Conservation (phyloP, 2,329 filamentous ascomycete species). For the Colletotrichum lentis region DNA sequence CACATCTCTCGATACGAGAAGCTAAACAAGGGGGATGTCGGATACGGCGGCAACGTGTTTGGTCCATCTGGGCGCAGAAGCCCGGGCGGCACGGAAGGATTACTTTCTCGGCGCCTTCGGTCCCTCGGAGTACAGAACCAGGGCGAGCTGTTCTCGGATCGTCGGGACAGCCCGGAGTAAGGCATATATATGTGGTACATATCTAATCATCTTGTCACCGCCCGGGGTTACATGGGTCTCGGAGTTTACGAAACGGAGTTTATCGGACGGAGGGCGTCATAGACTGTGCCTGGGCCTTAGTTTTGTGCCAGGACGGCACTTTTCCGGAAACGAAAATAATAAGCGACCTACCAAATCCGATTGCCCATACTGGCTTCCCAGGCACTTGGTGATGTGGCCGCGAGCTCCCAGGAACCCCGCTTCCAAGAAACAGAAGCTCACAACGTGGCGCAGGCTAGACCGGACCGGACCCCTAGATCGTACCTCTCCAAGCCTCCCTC, state of each 20-base stretch:
- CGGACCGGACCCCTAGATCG: no score
- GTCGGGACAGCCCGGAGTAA: neutral
- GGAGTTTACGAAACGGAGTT: neutral
- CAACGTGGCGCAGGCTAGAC: neutral
- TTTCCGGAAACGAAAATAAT: neutral
- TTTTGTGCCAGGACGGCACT: neutral
- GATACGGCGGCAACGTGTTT: constrained; percentile 68
- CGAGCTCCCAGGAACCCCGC: neutral
- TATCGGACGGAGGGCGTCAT: constrained; percentile 9
- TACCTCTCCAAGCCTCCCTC: neutral
- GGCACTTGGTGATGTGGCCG: neutral
- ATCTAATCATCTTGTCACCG: neutral
- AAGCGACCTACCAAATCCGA: neutral
- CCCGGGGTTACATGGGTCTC: neutral
- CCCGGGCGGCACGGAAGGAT: constrained; percentile 64
- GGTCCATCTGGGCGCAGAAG: constrained; percentile 48
- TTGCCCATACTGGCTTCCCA: neutral
- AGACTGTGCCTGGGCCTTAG: neutral
- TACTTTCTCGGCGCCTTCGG: constrained; percentile 74
- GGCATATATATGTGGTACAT: constrained; percentile 9
- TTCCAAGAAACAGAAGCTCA: neutral
- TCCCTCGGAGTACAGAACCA: constrained; percentile 62
- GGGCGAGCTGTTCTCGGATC: constrained; percentile 10
- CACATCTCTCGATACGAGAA: constrained; percentile 65
- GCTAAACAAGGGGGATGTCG: constrained; percentile 69